Base-by-base conservation (phyloP, 2,329 filamentous ascomycete species). In the Pseudogymnoascus sp. region DNA sequence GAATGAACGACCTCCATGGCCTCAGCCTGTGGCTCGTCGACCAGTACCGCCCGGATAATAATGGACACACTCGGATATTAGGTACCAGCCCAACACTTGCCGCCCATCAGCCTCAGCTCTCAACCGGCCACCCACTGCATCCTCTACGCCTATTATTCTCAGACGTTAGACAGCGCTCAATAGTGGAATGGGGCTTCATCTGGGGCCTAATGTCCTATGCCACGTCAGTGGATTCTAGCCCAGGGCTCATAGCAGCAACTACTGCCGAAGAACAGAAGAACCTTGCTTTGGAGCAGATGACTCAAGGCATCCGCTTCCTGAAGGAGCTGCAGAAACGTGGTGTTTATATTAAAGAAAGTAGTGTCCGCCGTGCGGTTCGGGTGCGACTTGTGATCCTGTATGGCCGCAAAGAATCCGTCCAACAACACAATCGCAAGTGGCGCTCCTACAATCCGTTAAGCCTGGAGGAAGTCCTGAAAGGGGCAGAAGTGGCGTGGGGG, bases 151-250 rank as follows among this genome's bases (percentile, higher is more conserved):
- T 70, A 2, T 73, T 83, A 12, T 83, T 83, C 66, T 71, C 70
- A 18, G 67, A 68, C 1, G 66, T 71, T 4, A 73, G 80, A 64
- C 80, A 82, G 70, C 73, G 73, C 59, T 77, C 77, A 10, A 75
- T 83, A 40, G 73, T 83, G 11, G 71, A 75, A 54, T 83, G 80
- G 80, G 79, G 80, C 1, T 82, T 83, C 68, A 74, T 71, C 26
- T 66, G 67, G 45, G 64, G 63, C 11, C 62, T 70, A 29, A 16
- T 62, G 23, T 42, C 39, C 21, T 29, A 39, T 34, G 40, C 31
- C 4, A 6, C 57, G 26, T 26, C 42, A 14, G 36, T 45, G 18
- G 21, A 18, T 60, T 36, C 42, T 47, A 65, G 36, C 11, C 47
- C 45, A 26, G 51, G 16, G 16, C 34, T 57, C 29, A 60, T 23